These are phyloP conservation scores for Monilinia laxa DNA, from an alignment of 2,329 filamentous ascomycete genomes.

Conservation along the genomic window DNA sequence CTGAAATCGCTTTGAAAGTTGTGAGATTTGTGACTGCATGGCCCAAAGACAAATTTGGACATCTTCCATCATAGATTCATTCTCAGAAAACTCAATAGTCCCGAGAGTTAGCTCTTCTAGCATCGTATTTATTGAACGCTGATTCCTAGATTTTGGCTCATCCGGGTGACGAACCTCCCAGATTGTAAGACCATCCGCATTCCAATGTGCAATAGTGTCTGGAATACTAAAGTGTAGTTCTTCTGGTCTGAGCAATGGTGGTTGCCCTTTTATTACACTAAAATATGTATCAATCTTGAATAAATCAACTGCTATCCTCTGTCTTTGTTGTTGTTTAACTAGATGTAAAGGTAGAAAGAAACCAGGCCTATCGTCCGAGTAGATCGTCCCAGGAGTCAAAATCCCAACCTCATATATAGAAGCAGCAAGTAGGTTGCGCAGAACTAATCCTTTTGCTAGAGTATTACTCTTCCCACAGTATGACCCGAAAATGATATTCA, in stretches of 20 bases:
- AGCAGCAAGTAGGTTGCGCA: constrained; percentile 42
- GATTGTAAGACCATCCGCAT: constrained; percentile 43
- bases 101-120: constrained; percentile 25
- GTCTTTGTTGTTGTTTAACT: constrained; percentile 41
- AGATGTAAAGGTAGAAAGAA: constrained; percentile 44
- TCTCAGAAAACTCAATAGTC: constrained; percentile 5
- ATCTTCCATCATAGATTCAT: constrained; percentile 31
- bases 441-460: constrained; percentile 39
- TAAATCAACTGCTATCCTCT: constrained; percentile 42
- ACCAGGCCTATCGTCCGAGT: constrained; percentile 43
- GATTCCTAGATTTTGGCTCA: constrained; percentile 41
- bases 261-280: constrained; percentile 40
- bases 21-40: constrained; percentile 31
- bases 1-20: constrained; percentile 15
- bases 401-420: constrained; percentile 43
- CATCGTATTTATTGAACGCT: constrained; percentile 29
- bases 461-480: constrained; percentile 29
- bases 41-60: constrained; percentile 34
- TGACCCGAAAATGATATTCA: constrained; percentile 46
- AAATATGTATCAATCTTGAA: constrained; percentile 46
- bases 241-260: constrained; percentile 41
- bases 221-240: constrained; percentile 44
- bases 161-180: constrained; percentile 41
- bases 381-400: constrained; percentile 42
- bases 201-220: constrained; percentile 42